Evolutionary conservation across 345 rosid species (phyloP).

Genomic region (Odontarrhena argentea): DNA sequence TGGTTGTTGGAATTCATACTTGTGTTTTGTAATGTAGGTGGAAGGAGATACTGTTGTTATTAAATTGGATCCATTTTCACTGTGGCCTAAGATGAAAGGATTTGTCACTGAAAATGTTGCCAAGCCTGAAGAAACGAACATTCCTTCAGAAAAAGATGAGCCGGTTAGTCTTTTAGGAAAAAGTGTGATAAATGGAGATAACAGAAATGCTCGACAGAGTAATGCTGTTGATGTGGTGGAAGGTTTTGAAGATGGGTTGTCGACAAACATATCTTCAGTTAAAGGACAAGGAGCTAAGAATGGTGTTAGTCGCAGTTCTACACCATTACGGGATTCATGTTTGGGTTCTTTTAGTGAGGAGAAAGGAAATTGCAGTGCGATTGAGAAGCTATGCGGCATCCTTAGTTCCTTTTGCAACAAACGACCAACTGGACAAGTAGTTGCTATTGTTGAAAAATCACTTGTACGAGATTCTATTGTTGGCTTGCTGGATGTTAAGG

Average conservation of each 20-base stretch:
- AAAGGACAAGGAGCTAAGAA: conserved; percentile 31
- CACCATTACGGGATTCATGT: conserved; percentile 15
- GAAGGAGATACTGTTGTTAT: conserved; percentile 79
- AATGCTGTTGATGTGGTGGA: conserved; percentile 28
- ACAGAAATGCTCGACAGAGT: conserved; percentile 21
- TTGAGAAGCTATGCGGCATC: conserved; percentile 57
- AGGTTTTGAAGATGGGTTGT: conserved; percentile 24
- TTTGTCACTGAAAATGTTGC: conserved; percentile 45
- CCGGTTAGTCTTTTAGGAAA: conserved; percentile 34
- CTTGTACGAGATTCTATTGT: conserved; percentile 61
- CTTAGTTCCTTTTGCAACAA: conserved; percentile 59
- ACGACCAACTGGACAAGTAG: conserved; percentile 85
- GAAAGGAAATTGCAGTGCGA: conserved; percentile 47
- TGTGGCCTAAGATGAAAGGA: conserved; percentile 89
- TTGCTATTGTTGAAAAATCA: conserved; percentile 68
- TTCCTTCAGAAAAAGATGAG: conserved; percentile 39
- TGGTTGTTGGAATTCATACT: conserved; percentile 10
- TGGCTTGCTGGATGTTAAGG: conserved; percentile 75
- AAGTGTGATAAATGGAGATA: conserved; percentile 43
- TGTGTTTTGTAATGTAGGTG: conserved; percentile 51
- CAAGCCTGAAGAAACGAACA: conserved; percentile 40
- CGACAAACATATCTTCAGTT: conserved; percentile 18
- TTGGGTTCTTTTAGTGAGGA: conserved; percentile 33
- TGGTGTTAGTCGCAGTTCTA: conserved; percentile 20
- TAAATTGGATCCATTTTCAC: conserved; percentile 61